Percentiles rank a stretch among this genome's conserved stretches.
Conservation (phyloP, 129 eudicot genomes). For the carrot (Daucus carota) region DH1_v3.0 NC_030383.2:39856501-39857000, state of each 20-base stretch:
- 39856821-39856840: not conserved
- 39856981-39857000: not conserved
- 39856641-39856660: constrained; percentile 3
- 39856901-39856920: not conserved
- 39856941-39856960: not conserved
- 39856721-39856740: not conserved
- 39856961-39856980: not conserved
- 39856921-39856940: not conserved
- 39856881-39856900: not conserved
- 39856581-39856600: not conserved
- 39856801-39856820: not conserved
- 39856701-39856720: not conserved
- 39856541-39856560: not conserved
- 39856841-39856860: not conserved
- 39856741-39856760: not conserved
- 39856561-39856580: not conserved
- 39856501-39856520: not conserved
- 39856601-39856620: not conserved
- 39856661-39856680: not conserved
- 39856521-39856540: not conserved
- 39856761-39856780: not conserved
- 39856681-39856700: not conserved
- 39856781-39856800: not conserved
- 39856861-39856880: not conserved
- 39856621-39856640: not conserved